These are phyloP conservation scores for Dactylorhiza incarnata DNA, from an alignment of 106 monocot species.

Conservation along the genomic window DNA sequence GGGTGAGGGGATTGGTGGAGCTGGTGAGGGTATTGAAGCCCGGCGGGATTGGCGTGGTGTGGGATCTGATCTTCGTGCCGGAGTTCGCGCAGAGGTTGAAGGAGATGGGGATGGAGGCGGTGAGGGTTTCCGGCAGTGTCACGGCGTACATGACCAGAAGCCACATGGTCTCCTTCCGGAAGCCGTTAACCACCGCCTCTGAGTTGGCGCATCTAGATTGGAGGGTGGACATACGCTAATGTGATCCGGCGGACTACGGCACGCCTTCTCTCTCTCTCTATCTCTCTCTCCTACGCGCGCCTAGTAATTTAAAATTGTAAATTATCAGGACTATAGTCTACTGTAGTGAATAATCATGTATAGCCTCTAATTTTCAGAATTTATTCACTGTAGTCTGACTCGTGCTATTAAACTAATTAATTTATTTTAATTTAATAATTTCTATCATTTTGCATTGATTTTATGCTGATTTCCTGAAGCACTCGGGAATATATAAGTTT, in stretches of 20 bases:
- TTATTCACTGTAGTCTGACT: too few species aligned
- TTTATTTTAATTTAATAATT: too few species aligned
- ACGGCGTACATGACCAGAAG: slow-evolving; percentile 44
- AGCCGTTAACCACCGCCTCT: slow-evolving; percentile 15
- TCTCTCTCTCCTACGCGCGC: neutral
- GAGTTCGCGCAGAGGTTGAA: slow-evolving; percentile 31
- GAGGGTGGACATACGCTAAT: slow-evolving; percentile 26
- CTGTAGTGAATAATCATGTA: too few species aligned
- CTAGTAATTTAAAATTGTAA: neutral
- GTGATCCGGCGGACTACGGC: neutral
- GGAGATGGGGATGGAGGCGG: slow-evolving; percentile 63
- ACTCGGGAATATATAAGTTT: too few species aligned
- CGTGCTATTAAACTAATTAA: too few species aligned
- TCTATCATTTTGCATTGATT: too few species aligned
- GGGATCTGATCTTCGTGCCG: slow-evolving; percentile 39
- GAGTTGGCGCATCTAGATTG: slow-evolving; percentile 6
- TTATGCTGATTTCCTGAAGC: too few species aligned
- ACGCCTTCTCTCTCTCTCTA: neutral
- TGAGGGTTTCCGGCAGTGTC: slow-evolving; percentile 41
- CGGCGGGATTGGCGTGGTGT: slow-evolving; percentile 49
- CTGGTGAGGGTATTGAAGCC: slow-evolving; percentile 57
- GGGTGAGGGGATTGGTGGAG: slow-evolving; percentile 42
- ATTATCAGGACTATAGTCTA: neutral
- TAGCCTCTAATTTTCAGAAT: too few species aligned
- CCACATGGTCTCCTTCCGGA: slow-evolving; percentile 55